Conservation (phyloP, 169 alveolate species). For the Plasmodium knowlesi region DNA sequence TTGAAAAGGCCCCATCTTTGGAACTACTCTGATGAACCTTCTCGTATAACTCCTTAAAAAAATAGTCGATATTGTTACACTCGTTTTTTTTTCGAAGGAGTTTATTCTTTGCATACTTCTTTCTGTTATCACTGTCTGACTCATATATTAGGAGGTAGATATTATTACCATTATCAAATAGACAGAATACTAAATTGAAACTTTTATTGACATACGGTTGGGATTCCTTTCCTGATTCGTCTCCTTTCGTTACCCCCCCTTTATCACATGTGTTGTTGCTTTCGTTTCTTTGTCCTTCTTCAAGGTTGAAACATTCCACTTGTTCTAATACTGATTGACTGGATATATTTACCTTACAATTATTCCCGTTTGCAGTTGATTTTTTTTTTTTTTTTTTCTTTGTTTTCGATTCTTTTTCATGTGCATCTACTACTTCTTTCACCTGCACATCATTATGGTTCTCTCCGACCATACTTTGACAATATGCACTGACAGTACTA, state of each 20-base stretch:
- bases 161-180: constrained; percentile 44
- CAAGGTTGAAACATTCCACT: neutral
- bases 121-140: constrained; percentile 44
- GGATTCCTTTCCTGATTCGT: neutral
- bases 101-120: constrained; percentile 28
- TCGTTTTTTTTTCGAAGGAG: constrained; percentile 19
- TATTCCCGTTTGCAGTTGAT: neutral
- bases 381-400: neutral
- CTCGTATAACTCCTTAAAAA: constrained; percentile 35
- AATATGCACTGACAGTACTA: neutral
- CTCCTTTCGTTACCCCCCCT: neutral
- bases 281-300: neutral
- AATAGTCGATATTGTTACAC: constrained; percentile 32
- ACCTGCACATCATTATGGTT: neutral
- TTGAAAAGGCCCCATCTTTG: constrained; percentile 9
- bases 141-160: constrained; percentile 48
- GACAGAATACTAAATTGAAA: constrained; percentile 25
- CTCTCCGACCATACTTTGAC: neutral
- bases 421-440: neutral
- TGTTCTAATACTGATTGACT: neutral
- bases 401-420: neutral
- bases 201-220: constrained; percentile 23
- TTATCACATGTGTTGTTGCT: neutral
- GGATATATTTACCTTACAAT: neutral
- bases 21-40: constrained; percentile 13